phyloP scores from a whole-genome alignment of 345 rosid species.

The Leavenworthia alabamica region DNA sequence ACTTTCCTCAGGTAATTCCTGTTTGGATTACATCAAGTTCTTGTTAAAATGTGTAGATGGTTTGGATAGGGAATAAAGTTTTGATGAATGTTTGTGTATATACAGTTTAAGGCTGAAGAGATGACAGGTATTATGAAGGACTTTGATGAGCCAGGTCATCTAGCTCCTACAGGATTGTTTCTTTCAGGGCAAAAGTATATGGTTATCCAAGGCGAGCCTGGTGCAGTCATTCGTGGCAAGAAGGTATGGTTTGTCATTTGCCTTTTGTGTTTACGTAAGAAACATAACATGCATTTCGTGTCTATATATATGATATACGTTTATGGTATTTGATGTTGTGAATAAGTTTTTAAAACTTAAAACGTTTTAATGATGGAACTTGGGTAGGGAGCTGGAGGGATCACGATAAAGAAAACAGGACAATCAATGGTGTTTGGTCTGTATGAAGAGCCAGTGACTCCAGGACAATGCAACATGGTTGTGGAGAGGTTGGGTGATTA shows the following conservation, averaged over 20 bases:
- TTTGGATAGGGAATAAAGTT: not conserved
- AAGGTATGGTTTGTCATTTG: constrained; percentile 46
- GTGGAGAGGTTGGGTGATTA: constrained; percentile 89
- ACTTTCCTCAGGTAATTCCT: constrained; percentile 52
- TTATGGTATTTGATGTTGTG: not conserved
- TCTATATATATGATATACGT: not conserved
- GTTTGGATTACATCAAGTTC: no score
- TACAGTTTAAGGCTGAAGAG: constrained; percentile 53
- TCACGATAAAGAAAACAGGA: constrained; percentile 67
- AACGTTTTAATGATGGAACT: no score
- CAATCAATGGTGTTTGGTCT: constrained; percentile 67
- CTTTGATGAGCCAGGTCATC: constrained; percentile 60
- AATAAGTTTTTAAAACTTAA: not conserved
- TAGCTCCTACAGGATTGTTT: constrained; percentile 59
- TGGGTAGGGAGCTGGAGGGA: constrained; percentile 63
- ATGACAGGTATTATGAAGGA: constrained; percentile 48
- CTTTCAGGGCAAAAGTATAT: constrained; percentile 51
- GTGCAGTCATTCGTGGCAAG: constrained; percentile 72
- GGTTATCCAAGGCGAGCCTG: constrained; percentile 42
- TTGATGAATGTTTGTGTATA: not conserved
- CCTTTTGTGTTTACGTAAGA: no score
- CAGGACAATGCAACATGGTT: constrained; percentile 86
- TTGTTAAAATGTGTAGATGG: not conserved
- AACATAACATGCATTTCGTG: no score
- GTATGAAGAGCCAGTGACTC: constrained; percentile 73